Evolutionary conservation across 192 early-diverging fungal species (phyloP).

Genomic region (Coemansia umbellata): DNA sequence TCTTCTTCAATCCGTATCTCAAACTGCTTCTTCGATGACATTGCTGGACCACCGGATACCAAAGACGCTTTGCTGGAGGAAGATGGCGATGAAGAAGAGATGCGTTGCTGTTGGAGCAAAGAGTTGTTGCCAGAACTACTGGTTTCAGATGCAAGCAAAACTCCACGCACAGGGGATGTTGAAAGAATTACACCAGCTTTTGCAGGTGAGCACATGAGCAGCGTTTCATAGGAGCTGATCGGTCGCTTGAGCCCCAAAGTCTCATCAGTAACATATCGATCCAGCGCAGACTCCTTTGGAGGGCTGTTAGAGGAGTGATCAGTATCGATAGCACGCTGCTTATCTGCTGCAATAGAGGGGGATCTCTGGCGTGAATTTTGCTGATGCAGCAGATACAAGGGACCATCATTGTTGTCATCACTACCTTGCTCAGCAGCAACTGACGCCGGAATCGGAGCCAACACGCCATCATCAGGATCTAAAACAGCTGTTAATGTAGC

Average conservation of each 20-base stretch:
- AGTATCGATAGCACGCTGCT: background rate
- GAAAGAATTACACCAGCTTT: background rate
- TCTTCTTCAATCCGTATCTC: conserved; percentile 18
- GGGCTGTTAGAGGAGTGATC: background rate
- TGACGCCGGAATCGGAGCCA: background rate
- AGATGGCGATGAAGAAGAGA: conserved; percentile 1
- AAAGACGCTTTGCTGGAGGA: background rate
- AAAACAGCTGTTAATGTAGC: conserved; percentile 35
- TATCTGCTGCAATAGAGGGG: background rate
- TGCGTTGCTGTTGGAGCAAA: too few species aligned
- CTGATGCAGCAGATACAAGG: background rate
- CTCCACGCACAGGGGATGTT: background rate
- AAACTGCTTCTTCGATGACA: conserved; percentile 5
- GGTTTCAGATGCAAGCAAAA: too few species aligned
- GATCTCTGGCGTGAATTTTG: background rate
- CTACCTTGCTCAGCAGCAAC: background rate
- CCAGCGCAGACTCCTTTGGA: conserved; percentile 34
- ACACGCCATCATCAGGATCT: conserved; percentile 5
- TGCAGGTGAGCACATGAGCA: conserved; percentile 25
- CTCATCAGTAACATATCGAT: conserved; percentile 27
- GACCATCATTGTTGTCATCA: background rate
- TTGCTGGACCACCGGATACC: background rate
- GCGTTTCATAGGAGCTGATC: conserved; percentile 40
- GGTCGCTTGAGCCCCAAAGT: conserved; percentile 15
- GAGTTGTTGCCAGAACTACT: too few species aligned